Conservation (phyloP, 495 filamentous ascomycete genomes). For the Lepidopterella palustris region DNA sequence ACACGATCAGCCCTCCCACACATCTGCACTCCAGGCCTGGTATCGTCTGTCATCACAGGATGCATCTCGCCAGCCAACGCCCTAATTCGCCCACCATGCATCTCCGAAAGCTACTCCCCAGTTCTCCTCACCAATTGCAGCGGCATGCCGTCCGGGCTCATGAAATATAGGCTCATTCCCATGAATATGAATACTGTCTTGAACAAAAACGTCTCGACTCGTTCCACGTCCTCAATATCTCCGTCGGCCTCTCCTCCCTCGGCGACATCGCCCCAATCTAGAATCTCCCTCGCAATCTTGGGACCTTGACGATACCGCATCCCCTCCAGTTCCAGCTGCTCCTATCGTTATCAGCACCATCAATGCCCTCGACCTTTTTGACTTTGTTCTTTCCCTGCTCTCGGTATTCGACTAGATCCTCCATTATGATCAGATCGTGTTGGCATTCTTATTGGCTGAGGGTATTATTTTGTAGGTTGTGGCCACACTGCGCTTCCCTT, state of each 20-base stretch:
- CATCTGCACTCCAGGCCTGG: background rate
- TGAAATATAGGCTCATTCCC: background rate
- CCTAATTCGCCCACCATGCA: background rate
- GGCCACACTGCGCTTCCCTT: background rate
- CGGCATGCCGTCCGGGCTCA: background rate
- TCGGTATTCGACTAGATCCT: background rate
- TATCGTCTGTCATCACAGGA: background rate
- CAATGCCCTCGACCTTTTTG: background rate
- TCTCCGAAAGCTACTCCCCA: background rate
- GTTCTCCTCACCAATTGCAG: background rate
- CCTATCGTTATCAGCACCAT: background rate
- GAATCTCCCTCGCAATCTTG: too few relatives aligned
- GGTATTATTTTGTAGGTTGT: background rate
- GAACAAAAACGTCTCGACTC: background rate
- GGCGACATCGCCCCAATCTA: background rate
- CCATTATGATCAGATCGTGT: background rate
- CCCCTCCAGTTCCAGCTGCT: background rate
- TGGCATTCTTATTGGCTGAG: background rate
- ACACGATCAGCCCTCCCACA: background rate
- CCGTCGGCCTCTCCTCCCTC: background rate
- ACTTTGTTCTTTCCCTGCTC: background rate
- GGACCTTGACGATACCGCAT: background rate
- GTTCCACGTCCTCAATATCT: background rate
- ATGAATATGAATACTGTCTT: background rate
- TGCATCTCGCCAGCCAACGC: background rate